These are phyloP conservation scores for Camelina sativa DNA, from an alignment of 345 rosid genomes.

Conservation along the genomic window DNA sequence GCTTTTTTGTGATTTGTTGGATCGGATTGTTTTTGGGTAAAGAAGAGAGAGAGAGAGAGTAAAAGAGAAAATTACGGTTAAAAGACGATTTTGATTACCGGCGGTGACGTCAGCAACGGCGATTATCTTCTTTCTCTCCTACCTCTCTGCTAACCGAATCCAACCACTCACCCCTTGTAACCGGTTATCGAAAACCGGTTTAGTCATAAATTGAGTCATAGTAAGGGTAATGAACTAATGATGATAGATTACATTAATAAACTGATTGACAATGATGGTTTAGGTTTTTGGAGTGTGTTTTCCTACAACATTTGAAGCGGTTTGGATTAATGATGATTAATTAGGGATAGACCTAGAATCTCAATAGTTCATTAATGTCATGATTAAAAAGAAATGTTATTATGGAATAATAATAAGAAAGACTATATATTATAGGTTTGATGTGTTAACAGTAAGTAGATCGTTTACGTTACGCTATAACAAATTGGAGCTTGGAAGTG, in stretches of 20 bases:
- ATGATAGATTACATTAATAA: constrained; percentile 6
- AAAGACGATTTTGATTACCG: constrained; percentile 45
- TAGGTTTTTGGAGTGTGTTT: background rate
- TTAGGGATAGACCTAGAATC: background rate
- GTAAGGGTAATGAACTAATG: too few relatives aligned
- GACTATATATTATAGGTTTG: background rate
- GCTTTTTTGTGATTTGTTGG: background rate
- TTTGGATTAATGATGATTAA: background rate
- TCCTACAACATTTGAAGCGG: background rate
- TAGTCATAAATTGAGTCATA: constrained; percentile 14
- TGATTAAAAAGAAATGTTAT: background rate
- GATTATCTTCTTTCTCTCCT: constrained; percentile 15
- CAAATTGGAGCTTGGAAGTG: constrained; percentile 12
- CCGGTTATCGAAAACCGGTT: constrained; percentile 31
- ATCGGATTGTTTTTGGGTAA: constrained; percentile 5
- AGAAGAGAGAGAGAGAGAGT: background rate
- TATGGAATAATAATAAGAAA: background rate
- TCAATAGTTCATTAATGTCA: background rate
- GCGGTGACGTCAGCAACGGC: constrained; percentile 64
- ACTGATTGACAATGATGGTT: background rate
- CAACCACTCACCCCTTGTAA: background rate
- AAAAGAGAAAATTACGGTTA: constrained; percentile 19
- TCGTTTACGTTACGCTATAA: background rate
- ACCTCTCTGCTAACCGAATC: constrained; percentile 25
- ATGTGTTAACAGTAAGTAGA: constrained; percentile 1